A percentile compares a stretch with the other conserved stretches of the same genome.
phyloP scores from a whole-genome alignment of 148 eudicot genomes.

The Rhododendron henanense region DNA sequence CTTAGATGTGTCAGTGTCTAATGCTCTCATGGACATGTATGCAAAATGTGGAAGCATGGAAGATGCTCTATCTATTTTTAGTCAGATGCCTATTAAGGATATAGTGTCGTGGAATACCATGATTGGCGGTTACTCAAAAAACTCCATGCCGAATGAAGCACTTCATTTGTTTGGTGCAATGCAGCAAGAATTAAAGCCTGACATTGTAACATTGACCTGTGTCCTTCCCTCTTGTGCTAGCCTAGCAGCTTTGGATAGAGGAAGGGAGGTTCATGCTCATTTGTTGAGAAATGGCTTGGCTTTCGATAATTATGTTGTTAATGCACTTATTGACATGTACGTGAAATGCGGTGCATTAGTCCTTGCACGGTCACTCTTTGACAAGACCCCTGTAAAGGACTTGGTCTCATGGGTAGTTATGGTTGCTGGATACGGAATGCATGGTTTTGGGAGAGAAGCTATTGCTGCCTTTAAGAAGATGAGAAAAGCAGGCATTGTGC shows the following conservation, averaged over 20 bases:
- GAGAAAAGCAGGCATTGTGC: constrained; percentile 37
- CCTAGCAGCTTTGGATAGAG: constrained; percentile 43
- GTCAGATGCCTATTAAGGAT: constrained; percentile 38
- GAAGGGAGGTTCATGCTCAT: constrained; percentile 55
- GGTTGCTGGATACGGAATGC: no score
- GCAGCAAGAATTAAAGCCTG: constrained; percentile 47
- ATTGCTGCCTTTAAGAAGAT: constrained; percentile 37
- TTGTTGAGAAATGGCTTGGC: constrained; percentile 35
- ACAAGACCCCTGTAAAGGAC: no score
- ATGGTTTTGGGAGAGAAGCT: constrained; percentile 61
- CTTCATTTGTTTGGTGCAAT: constrained; percentile 39
- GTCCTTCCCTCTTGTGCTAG: constrained; percentile 60
- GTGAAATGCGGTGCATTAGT: no score
- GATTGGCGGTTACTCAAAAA: constrained; percentile 64
- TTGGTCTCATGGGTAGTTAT: no score
- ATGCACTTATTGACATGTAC: constrained; percentile 76
- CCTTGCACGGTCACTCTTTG: no score
- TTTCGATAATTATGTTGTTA: constrained; percentile 40
- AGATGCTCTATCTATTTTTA: constrained; percentile 43
- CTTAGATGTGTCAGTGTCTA: constrained; percentile 34
- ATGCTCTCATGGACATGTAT: constrained; percentile 71
- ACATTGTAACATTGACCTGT: constrained; percentile 53
- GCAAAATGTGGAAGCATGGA: constrained; percentile 66
- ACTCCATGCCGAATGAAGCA: constrained; percentile 49
- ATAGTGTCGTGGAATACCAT: constrained; percentile 61